Conservation (phyloP, 2,329 filamentous ascomycete species). For the Aspergillus ochraceus region DNA sequence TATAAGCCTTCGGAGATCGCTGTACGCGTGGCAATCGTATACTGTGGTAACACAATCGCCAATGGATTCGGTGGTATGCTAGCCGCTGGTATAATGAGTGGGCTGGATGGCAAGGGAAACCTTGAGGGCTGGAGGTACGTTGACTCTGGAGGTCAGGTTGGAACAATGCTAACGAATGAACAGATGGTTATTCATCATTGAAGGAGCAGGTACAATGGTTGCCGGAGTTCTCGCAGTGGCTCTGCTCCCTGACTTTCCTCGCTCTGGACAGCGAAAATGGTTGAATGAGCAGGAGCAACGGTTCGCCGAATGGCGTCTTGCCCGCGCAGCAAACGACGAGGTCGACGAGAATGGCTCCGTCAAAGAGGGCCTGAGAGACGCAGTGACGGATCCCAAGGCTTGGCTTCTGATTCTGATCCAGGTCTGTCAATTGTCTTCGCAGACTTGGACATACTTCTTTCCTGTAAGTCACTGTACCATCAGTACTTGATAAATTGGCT, state of each 20-base stretch:
- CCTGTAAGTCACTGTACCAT: background rate
- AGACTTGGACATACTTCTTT: constrained; percentile 18
- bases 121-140: constrained; percentile 38
- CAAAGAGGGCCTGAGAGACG: constrained; percentile 16
- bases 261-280: constrained; percentile 20
- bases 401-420: constrained; percentile 19
- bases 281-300: constrained; percentile 21
- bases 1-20: constrained; percentile 65
- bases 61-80: constrained; percentile 44
- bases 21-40: constrained; percentile 47
- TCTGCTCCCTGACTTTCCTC: constrained; percentile 33
- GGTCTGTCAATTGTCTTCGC: constrained; percentile 18
- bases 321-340: constrained; percentile 20
- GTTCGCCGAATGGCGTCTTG: constrained; percentile 21
- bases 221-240: constrained; percentile 34
- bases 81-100: constrained; percentile 24
- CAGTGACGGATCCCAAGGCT: constrained; percentile 17
- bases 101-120: constrained; percentile 40
- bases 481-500: background rate
- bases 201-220: constrained; percentile 38
- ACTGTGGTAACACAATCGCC: constrained; percentile 42
- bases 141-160: too few relatives aligned
- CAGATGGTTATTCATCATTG: constrained; percentile 41
- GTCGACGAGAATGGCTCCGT: constrained; percentile 21
- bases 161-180: background rate